Evolutionary conservation across 140 eudicot species (phyloP).

Genomic region (Senecio squalidus): DNA sequence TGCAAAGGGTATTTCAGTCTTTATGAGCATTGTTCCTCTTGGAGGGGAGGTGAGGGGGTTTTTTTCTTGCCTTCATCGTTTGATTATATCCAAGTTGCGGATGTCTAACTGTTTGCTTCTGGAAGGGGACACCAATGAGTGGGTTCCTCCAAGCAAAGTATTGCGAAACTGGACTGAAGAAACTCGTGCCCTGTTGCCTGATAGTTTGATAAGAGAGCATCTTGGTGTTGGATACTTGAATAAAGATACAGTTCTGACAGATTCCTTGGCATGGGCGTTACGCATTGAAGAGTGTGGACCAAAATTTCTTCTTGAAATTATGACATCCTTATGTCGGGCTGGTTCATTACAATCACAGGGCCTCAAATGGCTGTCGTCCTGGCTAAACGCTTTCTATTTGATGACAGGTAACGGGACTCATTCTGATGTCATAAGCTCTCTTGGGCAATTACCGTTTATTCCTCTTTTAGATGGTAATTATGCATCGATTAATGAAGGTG

Average conservation of each 20-base stretch:
- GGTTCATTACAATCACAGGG: slow-evolving; percentile 60
- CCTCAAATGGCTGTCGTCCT: slow-evolving; percentile 62
- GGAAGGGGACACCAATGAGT: background rate
- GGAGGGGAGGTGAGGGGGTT: background rate
- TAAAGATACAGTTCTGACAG: slow-evolving; percentile 58
- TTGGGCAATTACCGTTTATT: slow-evolving; percentile 56
- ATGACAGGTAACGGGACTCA: slow-evolving; percentile 35
- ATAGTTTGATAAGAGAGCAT: slow-evolving; percentile 44
- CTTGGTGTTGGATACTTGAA: too few species aligned
- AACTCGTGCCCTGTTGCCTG: slow-evolving; percentile 46
- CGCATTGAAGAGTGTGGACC: slow-evolving; percentile 90
- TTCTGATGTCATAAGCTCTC: slow-evolving; percentile 35
- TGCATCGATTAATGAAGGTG: too few species aligned
- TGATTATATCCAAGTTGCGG: background rate
- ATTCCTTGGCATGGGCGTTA: slow-evolving; percentile 64
- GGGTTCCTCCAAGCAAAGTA: background rate
- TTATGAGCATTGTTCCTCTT: too few species aligned
- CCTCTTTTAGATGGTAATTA: too few species aligned
- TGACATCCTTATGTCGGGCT: slow-evolving; percentile 48
- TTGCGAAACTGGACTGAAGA: slow-evolving; percentile 50
- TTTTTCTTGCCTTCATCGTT: background rate
- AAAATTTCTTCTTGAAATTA: slow-evolving; percentile 49
- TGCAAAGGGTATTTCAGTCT: background rate
- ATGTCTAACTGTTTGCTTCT: background rate
- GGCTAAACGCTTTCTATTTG: slow-evolving; percentile 52